Conservation (phyloP, 2,329 filamentous ascomycete species). For the Teratosphaeria zuluensis region DNA sequence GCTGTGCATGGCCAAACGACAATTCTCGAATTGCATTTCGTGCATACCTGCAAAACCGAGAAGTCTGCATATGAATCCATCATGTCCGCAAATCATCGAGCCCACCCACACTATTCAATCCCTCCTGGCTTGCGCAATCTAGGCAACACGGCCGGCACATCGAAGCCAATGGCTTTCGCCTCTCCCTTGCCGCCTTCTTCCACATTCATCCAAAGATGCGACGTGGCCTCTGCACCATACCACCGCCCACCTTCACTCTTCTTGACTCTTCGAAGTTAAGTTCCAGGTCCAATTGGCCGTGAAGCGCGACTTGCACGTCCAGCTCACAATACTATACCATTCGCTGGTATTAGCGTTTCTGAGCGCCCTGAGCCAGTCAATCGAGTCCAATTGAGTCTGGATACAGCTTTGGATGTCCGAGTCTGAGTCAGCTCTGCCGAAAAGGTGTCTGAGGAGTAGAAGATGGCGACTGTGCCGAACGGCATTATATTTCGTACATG, state of each 20-base stretch:
- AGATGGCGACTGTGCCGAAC: constrained; percentile 2
- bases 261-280: constrained; percentile 8
- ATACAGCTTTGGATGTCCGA: constrained; percentile 11
- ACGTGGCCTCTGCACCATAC: constrained; percentile 10
- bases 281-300: constrained; percentile 8
- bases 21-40: background rate
- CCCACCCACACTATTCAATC: background rate
- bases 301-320: constrained; percentile 7
- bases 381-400: constrained; percentile 4
- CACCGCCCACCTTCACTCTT: constrained; percentile 8
- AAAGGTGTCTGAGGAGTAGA: constrained; percentile 7
- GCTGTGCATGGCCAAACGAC: no score
- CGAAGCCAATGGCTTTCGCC: background rate
- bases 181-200: background rate
- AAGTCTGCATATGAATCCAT: no score
- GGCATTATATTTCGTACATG: constrained; percentile 1
- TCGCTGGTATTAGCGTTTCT: constrained; percentile 2
- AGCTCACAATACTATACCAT: constrained; percentile 9
- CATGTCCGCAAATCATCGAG: background rate
- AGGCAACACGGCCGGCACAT: background rate
- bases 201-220: constrained; percentile 15
- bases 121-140: background rate
- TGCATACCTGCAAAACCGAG: background rate
- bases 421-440: constrained; percentile 6
- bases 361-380: background rate